Conservation (phyloP, 179 eudicot genomes). For the Amaranthus tricolor region DNA sequence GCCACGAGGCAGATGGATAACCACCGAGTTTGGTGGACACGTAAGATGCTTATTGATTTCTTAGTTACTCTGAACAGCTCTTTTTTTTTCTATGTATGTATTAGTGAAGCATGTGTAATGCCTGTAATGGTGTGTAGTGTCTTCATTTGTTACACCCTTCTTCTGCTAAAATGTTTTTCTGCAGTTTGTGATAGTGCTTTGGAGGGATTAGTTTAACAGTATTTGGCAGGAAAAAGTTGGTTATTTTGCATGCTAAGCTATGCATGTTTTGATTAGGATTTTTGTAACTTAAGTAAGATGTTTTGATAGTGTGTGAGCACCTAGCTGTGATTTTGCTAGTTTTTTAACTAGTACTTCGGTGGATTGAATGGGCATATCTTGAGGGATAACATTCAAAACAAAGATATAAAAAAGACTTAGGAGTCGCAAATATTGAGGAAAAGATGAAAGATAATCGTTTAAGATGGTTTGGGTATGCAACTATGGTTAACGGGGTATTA, state of each 20-base stretch:
- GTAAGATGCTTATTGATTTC: slow-evolving; percentile 37
- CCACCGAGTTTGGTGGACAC: slow-evolving; percentile 92
- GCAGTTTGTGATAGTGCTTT: background rate
- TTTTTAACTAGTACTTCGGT: background rate
- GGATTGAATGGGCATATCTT: too few species aligned
- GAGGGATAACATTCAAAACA: too few species aligned
- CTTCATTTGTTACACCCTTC: background rate
- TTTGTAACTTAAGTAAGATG: background rate
- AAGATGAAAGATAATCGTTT: too few species aligned
- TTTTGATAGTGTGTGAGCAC: background rate
- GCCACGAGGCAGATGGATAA: slow-evolving; percentile 81
- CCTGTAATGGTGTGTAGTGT: background rate
- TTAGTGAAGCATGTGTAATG: background rate
- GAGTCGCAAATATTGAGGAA: too few species aligned
- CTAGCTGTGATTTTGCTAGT: background rate
- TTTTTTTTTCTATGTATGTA: background rate
- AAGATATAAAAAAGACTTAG: too few species aligned
- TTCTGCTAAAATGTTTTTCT: background rate
- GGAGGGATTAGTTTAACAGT: background rate
- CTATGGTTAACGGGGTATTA: too few species aligned
- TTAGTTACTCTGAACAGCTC: background rate
- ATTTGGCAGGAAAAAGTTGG: background rate
- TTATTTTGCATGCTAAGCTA: background rate
- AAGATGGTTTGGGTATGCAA: too few species aligned
- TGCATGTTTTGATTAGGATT: background rate